Percentiles rank a stretch among this genome's conserved stretches.
Conservation (phyloP, 495 filamentous ascomycete species). For the Penicillium verhagenii region DNA sequence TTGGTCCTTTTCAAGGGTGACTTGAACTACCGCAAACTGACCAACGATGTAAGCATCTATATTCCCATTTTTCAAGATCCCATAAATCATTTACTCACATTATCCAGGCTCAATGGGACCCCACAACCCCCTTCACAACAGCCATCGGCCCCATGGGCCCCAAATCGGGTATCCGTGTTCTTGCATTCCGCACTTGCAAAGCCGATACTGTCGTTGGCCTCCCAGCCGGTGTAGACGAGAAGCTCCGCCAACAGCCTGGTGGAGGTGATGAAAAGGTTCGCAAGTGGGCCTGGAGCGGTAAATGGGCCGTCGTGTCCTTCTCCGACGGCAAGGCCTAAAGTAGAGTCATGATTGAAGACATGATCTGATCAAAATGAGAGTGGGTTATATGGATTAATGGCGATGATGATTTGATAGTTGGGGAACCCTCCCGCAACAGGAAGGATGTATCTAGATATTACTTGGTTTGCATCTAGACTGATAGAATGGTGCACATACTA, state of each 20-base stretch:
- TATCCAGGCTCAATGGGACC: constrained; percentile 73
- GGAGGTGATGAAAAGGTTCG: constrained; percentile 68
- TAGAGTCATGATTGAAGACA: neutral
- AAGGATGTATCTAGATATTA: neutral
- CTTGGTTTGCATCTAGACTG: neutral
- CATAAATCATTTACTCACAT: constrained; percentile 11
- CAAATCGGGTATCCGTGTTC: constrained; percentile 72
- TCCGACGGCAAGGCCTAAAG: constrained; percentile 63
- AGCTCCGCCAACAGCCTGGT: constrained; percentile 62
- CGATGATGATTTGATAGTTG: neutral
- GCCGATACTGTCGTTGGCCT: constrained; percentile 93
- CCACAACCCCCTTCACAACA: constrained; percentile 79
- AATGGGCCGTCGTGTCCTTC: constrained; percentile 94
- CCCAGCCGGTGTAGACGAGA: constrained; percentile 75
- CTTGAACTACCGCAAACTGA: constrained; percentile 90
- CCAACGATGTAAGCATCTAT: constrained; percentile 67
- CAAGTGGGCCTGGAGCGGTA: constrained; percentile 97
- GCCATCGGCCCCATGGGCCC: constrained; percentile 87
- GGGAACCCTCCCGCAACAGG: neutral
- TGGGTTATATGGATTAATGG: neutral
- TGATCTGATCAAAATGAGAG: neutral
- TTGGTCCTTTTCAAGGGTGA: constrained; percentile 98
- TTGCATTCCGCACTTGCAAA: constrained; percentile 92
- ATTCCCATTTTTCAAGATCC: neutral
- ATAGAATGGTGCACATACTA: neutral